Evolutionary conservation across 257 asterid species (phyloP), one percentile per base, ranked within the genome.

Genomic region (Fraxinus cuspidata): DNA sequence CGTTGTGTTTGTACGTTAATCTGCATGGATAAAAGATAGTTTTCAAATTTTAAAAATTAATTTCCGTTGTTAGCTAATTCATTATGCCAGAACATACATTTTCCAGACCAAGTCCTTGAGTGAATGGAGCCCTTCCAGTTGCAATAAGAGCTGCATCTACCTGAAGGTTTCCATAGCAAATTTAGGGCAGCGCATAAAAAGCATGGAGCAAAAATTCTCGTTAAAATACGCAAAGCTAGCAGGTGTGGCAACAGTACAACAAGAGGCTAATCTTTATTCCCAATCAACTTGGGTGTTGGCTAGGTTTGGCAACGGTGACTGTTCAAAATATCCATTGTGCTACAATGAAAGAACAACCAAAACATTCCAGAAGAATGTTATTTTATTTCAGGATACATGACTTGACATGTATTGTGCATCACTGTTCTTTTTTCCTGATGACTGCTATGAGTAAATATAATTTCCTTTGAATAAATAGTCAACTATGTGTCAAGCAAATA

Each of bases 101-200:
- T 86, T 93, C 99, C 90, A 95, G 80, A 75, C 99, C 98, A 84
- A 95, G 96, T 85, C 98, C 99, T 73, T 87, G 87, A 12, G 99
- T 93, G 79, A 95, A 95, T 75, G 99, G 99, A 77, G 97, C 94
- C 84, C 98, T 93, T 83, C 99, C 98, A 2, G 99, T 95, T 71
- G 99, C 98, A 87, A 95, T 95, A 79, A 95, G 94, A 71, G 98
- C 97, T 38, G 98, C 98, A 91, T 95, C 99, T 53, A 95, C 97
- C 99, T 95, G 92, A n/a, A 75, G 72, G 56, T 28, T 53, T 29
- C 70, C 77, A 44, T 75, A 60, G 60, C 40, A 34, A 28, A 35
- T 28, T 72, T 68, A 44, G 37, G 74, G 51, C 29, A 73, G 66
- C 58, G 56, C 60, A 67, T 27, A 72, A 75, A 79, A 21, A 71